phyloP scores from a whole-genome alignment of 768 basidiomycete genomes.

The Russula dissimulans region DNA sequence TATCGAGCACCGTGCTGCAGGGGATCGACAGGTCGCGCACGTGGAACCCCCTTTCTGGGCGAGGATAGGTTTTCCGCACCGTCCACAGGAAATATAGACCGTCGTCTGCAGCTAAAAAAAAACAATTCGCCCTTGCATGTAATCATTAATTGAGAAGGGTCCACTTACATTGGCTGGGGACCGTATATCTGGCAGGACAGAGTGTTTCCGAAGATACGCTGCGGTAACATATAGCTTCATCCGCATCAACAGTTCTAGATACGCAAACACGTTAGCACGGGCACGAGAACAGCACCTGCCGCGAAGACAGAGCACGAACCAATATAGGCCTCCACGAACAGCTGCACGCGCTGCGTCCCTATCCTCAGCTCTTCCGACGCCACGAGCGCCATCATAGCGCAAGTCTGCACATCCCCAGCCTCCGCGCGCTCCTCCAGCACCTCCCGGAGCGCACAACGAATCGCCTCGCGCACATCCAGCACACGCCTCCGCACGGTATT shows the following conservation, averaged over 20 bases:
- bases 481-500: conserved; percentile 5
- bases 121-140: background rate
- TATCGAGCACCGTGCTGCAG: conserved; percentile 50
- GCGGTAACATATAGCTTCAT: conserved; percentile 55
- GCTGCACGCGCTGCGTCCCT: conserved; percentile 32
- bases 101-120: conserved; percentile 53
- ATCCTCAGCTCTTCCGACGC: conserved; percentile 50
- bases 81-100: conserved; percentile 60
- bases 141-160: background rate
- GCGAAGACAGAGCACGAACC: conserved; percentile 35
- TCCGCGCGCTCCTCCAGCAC: conserved; percentile 25
- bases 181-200: conserved; percentile 41
- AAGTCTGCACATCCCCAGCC: conserved; percentile 71
- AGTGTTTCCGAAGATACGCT: conserved; percentile 67
- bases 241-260: conserved; percentile 52
- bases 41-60: conserved; percentile 42
- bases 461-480: conserved; percentile 12
- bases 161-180: conserved; percentile 43
- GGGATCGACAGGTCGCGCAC: conserved; percentile 46
- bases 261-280: background rate
- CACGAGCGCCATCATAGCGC: conserved; percentile 59
- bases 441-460: background rate
- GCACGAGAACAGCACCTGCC: background rate
- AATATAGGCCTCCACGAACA: conserved; percentile 64
- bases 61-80: conserved; percentile 55